Percentiles rank a stretch among this genome's conserved stretches.
phyloP scores from a whole-genome alignment of 306 rosid species.

The Prunus persica region DNA sequence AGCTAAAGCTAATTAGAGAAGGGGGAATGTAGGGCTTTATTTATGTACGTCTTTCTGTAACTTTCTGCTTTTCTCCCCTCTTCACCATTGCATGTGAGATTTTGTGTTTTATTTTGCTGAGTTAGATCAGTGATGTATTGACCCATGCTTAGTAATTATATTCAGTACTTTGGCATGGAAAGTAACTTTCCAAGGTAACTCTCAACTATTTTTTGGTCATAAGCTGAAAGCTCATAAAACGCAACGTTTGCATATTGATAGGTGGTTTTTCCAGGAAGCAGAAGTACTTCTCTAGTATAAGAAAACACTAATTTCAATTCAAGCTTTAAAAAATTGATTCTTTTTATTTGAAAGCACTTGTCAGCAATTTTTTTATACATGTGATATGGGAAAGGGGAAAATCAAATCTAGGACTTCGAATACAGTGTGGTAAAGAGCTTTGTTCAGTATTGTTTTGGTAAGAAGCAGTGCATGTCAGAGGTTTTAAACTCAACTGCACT shows the following conservation, averaged over 20 bases:
- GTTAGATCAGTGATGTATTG: conserved; percentile 12
- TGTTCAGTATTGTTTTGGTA: too few relatives aligned
- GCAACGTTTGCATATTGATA: not conserved
- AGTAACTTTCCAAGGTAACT: not conserved
- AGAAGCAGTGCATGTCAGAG: too few relatives aligned
- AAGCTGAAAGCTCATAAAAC: not conserved
- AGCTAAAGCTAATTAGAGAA: conserved; percentile 12
- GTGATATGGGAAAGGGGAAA: too few relatives aligned
- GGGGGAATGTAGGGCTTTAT: conserved; percentile 6
- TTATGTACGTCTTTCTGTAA: conserved; percentile 2
- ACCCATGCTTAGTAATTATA: conserved; percentile 14
- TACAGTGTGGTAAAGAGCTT: too few relatives aligned
- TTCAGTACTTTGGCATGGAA: conserved; percentile 2
- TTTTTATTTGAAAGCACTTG: too few relatives aligned
- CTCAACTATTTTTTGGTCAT: not conserved
- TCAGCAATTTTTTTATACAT: too few relatives aligned
- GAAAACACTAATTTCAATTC: not conserved
- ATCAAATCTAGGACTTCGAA: too few relatives aligned
- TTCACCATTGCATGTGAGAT: not conserved
- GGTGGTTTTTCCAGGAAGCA: not conserved
- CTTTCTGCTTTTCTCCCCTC: not conserved
- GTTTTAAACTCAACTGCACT: not conserved
- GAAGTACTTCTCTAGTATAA: not conserved
- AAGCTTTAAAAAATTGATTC: too few relatives aligned
- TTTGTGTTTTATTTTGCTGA: not conserved